Conservation (phyloP, 2,329 filamentous ascomycete species). For the Aspergillus awamori region DNA sequence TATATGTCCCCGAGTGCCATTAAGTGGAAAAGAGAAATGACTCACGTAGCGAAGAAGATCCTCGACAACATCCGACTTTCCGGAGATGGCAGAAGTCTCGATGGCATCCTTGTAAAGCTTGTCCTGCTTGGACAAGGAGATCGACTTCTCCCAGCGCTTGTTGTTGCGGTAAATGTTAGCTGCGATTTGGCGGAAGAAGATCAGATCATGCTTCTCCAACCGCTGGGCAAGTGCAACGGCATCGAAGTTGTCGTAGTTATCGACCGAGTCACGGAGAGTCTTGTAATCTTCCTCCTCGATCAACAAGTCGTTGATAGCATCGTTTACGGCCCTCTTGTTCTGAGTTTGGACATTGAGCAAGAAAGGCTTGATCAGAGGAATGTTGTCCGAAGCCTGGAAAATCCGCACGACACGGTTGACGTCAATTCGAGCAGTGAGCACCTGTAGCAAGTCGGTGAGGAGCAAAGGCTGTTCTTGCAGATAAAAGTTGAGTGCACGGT, state of each 20-base stretch:
- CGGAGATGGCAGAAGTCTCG: constrained; percentile 90
- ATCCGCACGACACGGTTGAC: constrained; percentile 99
- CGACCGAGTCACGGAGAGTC: constrained; percentile 93
- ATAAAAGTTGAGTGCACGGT: constrained; percentile 95
- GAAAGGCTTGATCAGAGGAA: constrained; percentile 98
- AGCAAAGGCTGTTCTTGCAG: constrained; percentile 95
- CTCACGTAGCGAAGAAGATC: constrained; percentile 95
- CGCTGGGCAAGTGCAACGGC: constrained; percentile 87
- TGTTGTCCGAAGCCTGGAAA: constrained; percentile 98
- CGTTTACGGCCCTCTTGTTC: constrained; percentile 98
- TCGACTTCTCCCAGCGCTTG: constrained; percentile 99
- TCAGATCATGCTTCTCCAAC: constrained; percentile 94
- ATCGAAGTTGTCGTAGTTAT: constrained; percentile 99
- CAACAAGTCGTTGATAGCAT: constrained; percentile 94
- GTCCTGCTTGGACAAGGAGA: constrained; percentile 96
- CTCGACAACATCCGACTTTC: constrained; percentile 89
- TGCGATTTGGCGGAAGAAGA: constrained; percentile 99
- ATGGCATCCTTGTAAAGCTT: constrained; percentile 99
- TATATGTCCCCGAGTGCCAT: constrained; percentile 1
- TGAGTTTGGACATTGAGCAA: constrained; percentile 92
- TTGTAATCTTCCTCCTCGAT: constrained; percentile 99
- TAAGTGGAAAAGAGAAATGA: constrained; percentile 36
- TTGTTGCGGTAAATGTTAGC: constrained; percentile 99
- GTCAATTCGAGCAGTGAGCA: constrained; percentile 88
- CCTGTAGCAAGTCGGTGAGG: constrained; percentile 92